These are phyloP conservation scores for Sistotremastrum niveocremeum DNA, from an alignment of 768 basidiomycete genomes.

Conservation along the genomic window DNA sequence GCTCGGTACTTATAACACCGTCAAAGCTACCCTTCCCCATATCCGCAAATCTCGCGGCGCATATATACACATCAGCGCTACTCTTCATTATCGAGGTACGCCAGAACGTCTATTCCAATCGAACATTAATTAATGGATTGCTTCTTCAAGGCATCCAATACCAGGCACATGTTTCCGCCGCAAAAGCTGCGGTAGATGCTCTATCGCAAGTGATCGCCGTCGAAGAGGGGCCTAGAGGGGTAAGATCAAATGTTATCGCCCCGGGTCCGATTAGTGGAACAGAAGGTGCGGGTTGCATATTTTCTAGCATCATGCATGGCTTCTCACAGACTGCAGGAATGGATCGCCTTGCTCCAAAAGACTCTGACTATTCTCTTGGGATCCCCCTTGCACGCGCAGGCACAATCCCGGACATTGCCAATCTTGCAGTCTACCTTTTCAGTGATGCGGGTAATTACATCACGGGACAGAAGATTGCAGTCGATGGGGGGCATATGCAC, in stretches of 20 bases:
- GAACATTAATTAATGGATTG: background rate
- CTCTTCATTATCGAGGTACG: constrained; percentile 71
- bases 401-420: constrained; percentile 48
- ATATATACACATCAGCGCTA: constrained; percentile 84
- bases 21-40: constrained; percentile 79
- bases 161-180: constrained; percentile 89
- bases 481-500: constrained; percentile 55
- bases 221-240: constrained; percentile 91
- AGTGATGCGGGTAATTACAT: constrained; percentile 68
- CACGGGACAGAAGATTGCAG: constrained; percentile 59
- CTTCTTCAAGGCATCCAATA: constrained; percentile 49
- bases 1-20: constrained; percentile 88
- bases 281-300: constrained; percentile 34
- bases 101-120: background rate
- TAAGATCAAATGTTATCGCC: constrained; percentile 78
- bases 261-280: constrained; percentile 76
- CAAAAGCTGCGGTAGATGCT: constrained; percentile 90
- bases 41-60: constrained; percentile 61
- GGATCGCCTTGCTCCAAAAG: constrained; percentile 33
- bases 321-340: constrained; percentile 22
- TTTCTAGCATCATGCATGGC: background rate
- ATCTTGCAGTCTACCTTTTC: constrained; percentile 67
- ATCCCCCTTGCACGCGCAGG: constrained; percentile 38
- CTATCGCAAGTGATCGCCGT: constrained; percentile 75
- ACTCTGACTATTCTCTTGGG: constrained; percentile 1